A percentile compares a stretch with the other conserved stretches of the same genome.
These are phyloP conservation scores for Alternaria rosae DNA, from an alignment of 2,329 filamentous ascomycete genomes.

Conservation along the genomic window DNA sequence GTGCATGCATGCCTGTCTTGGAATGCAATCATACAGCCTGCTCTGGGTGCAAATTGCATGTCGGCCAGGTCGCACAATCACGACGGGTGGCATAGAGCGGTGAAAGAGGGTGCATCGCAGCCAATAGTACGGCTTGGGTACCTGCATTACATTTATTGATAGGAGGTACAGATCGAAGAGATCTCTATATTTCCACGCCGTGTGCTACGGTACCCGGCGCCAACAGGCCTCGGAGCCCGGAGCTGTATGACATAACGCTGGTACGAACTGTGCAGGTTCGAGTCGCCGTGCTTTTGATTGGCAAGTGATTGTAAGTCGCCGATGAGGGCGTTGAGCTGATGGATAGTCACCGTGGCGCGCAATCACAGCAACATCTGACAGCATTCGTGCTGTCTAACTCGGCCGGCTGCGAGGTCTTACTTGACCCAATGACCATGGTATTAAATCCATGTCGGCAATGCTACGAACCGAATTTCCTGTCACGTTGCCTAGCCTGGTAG, in stretches of 20 bases:
- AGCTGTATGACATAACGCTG: neutral
- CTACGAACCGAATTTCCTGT: neutral
- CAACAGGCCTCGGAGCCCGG: neutral
- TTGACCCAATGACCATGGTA: neutral
- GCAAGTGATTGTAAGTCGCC: neutral
- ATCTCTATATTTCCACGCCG: neutral
- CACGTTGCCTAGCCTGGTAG: neutral
- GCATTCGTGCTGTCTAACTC: neutral
- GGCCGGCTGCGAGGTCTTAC: neutral
- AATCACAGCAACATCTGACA: neutral
- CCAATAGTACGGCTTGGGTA: neutral
- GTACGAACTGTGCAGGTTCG: neutral
- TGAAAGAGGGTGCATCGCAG: neutral
- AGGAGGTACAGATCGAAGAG: slow-evolving; percentile 6
- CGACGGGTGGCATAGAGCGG: slow-evolving; percentile 4
- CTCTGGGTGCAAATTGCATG: neutral
- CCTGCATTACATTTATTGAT: slow-evolving; percentile 2
- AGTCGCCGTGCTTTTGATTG: slow-evolving; percentile 1
- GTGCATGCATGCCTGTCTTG: neutral
- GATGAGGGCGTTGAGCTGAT: neutral
- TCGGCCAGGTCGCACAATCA: neutral
- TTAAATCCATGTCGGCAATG: neutral
- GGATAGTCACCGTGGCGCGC: neutral
- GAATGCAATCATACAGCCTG: neutral
- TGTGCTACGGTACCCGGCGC: neutral